Base-by-base conservation (phyloP, 2,329 filamentous ascomycete genomes). In the Colletotrichum sp. region DNA sequence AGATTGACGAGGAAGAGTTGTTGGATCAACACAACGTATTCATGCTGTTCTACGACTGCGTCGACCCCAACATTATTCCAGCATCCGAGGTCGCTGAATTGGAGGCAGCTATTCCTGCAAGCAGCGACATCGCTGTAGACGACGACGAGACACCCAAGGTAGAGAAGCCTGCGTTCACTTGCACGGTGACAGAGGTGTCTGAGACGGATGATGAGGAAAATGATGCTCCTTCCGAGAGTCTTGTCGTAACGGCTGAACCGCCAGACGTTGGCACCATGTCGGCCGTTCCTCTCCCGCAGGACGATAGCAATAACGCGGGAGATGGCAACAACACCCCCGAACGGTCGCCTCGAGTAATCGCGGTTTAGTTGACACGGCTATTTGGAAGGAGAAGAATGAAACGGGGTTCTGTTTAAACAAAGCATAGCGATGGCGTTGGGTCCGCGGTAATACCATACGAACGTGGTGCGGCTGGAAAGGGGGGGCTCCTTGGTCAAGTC, bases 21-120 rank as follows among this genome's bases (percentile, higher is more conserved):
- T 86, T 97, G 67, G 89, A 89, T 3, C 93, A 98, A 79, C 93
- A 93, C 0, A 95, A 95, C 3, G 96, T 96, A 1, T 99, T 99
- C 82, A 99, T 99, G 96, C 90, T 99, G 1, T 99, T 99, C 83
- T 99, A 99, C 83, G 96, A 99, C 82, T 92, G 91, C 63, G 86
- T 94, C 28, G 92, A 94, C 73, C 84, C 88, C 1, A 86, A 83
- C 48, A 86, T 87, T 32, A 82, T 93, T 24, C 82, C 89, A 12
- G 80, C 83, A 28, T 79, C 83, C 28, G 82, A 84, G 36, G 48
- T 75, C 28, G 39, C 69, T 12, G 57, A 55, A 18, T 28, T 36
- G n/a, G 71, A 73, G 13, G 43, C 55, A 10, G 32, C 18, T 3
- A n/a, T 24, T 16, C 21, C 34, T 18, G 6, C n/a, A 32, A 43